Base-by-base conservation (phyloP, 805 yeast species). In the Wickerhamiella lipophila region DNA sequence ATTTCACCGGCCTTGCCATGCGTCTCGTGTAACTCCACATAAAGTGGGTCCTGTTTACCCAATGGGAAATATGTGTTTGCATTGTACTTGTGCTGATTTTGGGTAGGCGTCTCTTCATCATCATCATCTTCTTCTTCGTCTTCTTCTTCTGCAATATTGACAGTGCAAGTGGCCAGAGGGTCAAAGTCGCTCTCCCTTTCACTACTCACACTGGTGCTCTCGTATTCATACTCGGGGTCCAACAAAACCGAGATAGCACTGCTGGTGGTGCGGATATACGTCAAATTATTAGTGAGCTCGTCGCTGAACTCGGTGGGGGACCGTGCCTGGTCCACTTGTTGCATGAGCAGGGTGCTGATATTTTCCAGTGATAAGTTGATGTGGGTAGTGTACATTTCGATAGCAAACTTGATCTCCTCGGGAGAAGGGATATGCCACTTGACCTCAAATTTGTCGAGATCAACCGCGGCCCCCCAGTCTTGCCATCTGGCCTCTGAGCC, bases 381-480 rank as follows among this genome's bases (percentile, higher is more conserved):
- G 42, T 81, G 72, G 1, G 58, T 60, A 18, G 71, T 74, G 55
- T 80, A 83, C 9, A 78, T 64, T 2, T 74, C 71, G 3, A 79
- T 71, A 0, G 94, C 88, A 58, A 75, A 74, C 0, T 67, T 66
- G 2, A 84, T 66, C 42, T 81, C 87, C 1, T 57, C 63, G 1
- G 63, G 63, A 1, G 69, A 59, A 0, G 97, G 96, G 0, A 71
- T 61, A 57, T 79, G 85, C 98, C 98, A 89, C 0, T 71, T 66
- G 54, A 86, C 78, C 0, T 69, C 57, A 29, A 83, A 52, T 0
- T 47, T 47, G 9, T 47, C 42, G 2, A 60, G 54, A 25, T 59
- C 58, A 3, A 53, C 46, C 36, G 54, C 54, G 15, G 47, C 8
- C 59, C 70, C 35, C 77, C 74, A 43, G 76, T 70, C 49, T 75